Percentiles rank a stretch among this genome's conserved stretches.
Evolutionary conservation across 257 asterid genomes (phyloP).

Genomic region (Jaltomata sinuosa): DNA sequence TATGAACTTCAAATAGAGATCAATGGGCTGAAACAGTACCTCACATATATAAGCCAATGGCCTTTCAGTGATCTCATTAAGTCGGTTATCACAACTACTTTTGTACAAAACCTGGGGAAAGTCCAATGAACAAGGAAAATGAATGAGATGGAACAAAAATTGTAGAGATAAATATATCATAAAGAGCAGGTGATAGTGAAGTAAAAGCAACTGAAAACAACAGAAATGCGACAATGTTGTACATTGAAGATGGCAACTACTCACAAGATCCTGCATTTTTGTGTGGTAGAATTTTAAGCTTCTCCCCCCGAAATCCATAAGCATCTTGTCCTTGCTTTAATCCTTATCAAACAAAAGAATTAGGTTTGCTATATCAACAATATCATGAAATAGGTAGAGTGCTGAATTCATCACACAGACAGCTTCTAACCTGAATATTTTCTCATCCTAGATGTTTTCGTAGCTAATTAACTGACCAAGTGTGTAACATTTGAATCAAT

Average conservation of each 20-base stretch:
- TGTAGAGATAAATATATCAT: background rate
- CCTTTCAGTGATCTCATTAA: constrained; percentile 87
- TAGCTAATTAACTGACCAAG: no score
- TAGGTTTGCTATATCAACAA: no score
- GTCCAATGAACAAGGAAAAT: constrained; percentile 1
- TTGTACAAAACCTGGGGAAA: constrained; percentile 68
- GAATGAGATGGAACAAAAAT: background rate
- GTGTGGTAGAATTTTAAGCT: constrained; percentile 69
- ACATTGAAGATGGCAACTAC: constrained; percentile 14
- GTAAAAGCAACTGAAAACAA: background rate
- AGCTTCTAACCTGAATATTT: no score
- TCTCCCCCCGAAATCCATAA: no score
- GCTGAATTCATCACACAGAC: no score
- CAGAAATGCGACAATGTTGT: background rate
- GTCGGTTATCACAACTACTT: constrained; percentile 92
- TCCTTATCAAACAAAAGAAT: no score
- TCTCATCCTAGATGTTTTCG: no score
- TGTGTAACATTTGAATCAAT: no score
- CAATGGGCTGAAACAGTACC: constrained; percentile 30
- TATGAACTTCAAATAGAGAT: background rate
- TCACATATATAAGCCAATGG: constrained; percentile 83
- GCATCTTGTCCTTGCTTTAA: no score
- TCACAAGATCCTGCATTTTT: constrained; percentile 97
- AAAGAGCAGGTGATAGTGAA: background rate
- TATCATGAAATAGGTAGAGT: no score